Evolutionary conservation across 805 yeast species (phyloP).

Genomic region (Saccharomycopsis lassenensis): DNA sequence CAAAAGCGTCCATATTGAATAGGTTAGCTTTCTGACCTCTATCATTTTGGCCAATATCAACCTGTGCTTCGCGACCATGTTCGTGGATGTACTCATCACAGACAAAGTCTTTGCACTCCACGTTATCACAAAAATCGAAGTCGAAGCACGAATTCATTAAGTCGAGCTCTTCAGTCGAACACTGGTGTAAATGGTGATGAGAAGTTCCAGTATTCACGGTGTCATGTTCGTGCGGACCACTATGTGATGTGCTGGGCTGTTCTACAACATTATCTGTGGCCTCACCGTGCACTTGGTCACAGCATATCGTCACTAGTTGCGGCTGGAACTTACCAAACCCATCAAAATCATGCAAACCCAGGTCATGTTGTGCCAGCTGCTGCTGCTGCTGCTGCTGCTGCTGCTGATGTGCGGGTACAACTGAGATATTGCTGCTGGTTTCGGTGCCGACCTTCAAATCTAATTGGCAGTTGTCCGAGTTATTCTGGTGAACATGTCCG

Average conservation of each 20-base stretch:
- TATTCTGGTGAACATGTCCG: slow-evolving; percentile 39
- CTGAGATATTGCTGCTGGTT: not conserved
- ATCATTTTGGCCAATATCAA: not conserved
- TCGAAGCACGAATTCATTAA: slow-evolving; percentile 18
- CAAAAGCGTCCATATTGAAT: not conserved
- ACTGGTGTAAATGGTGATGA: slow-evolving; percentile 15
- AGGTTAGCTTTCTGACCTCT: not conserved
- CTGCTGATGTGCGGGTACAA: slow-evolving; percentile 1
- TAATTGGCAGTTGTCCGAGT: slow-evolving; percentile 22
- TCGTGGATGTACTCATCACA: slow-evolving; percentile 18
- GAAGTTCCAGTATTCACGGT: not conserved
- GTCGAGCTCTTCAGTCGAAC: slow-evolving; percentile 14
- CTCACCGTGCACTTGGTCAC: slow-evolving; percentile 13
- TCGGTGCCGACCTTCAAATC: slow-evolving; percentile 7
- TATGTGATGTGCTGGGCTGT: not conserved
- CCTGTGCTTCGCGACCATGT: not conserved
- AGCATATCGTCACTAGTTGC: slow-evolving; percentile 16
- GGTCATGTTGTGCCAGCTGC: not conserved
- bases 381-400: not conserved
- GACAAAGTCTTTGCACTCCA: slow-evolving; percentile 15
- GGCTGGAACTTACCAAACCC: slow-evolving; percentile 10
- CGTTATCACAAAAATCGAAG: slow-evolving; percentile 18
- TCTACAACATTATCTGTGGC: not conserved
- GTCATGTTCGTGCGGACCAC: not conserved
- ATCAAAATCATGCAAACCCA: slow-evolving; percentile 1